Conservation (phyloP, 2,329 filamentous ascomycete genomes). For the Ascomycota sp. region DNA sequence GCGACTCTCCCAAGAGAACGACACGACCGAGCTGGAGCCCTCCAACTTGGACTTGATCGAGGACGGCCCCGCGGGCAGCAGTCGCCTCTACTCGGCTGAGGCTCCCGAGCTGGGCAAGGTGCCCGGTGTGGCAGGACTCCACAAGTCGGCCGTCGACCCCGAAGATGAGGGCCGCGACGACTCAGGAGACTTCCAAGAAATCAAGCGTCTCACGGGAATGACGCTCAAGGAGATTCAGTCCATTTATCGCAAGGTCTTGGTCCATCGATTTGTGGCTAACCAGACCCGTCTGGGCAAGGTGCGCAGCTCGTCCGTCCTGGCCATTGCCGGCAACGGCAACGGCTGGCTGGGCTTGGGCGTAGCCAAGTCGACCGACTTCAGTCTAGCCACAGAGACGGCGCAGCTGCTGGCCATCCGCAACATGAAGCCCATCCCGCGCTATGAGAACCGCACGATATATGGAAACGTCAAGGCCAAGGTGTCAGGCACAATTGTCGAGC, state of each 20-base stretch:
- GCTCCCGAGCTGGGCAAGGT: constrained; percentile 31
- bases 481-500: constrained; percentile 65
- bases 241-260: constrained; percentile 51
- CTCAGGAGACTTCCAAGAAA: constrained; percentile 25
- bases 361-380: constrained; percentile 62
- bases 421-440: constrained; percentile 79
- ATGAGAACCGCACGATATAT: constrained; percentile 82
- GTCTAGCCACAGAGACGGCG: constrained; percentile 50
- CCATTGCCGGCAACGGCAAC: constrained; percentile 69
- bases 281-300: constrained; percentile 96
- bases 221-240: constrained; percentile 27
- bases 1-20: constrained; percentile 13
- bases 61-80: constrained; percentile 14
- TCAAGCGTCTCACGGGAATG: constrained; percentile 35
- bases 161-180: constrained; percentile 30
- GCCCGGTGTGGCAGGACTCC: constrained; percentile 29
- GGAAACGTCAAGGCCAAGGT: constrained; percentile 71
- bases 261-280: constrained; percentile 59
- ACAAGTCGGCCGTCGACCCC: constrained; percentile 26
- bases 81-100: constrained; percentile 19
- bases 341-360: constrained; percentile 77
- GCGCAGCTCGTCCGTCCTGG: constrained; percentile 50
- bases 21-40: constrained; percentile 18
- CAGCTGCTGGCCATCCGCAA: constrained; percentile 69
- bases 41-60: constrained; percentile 16